Base-by-base conservation (phyloP, 306 rosid genomes). In the Trifolium repens region DNA sequence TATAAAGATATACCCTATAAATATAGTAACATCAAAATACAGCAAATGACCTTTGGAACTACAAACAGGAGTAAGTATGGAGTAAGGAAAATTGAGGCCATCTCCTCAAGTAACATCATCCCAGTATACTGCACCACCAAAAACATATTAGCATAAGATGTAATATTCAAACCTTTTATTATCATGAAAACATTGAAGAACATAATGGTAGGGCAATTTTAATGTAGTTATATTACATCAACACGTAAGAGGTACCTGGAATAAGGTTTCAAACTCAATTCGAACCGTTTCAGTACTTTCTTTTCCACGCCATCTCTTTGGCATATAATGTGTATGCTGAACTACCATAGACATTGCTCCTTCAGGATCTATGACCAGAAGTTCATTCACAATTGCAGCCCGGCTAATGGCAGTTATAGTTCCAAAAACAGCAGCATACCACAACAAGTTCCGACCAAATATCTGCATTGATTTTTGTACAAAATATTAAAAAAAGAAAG, bases 361-460 rank as follows among this genome's bases (percentile, higher is more conserved):
- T 77, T 84, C 91, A 1, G 96, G 89, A 67, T 94, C 96, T 78
- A 86, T 81, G 81, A 94, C 89, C 49, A 92, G 83, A 78, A 89
- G 90, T 75, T 94, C 97, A 70, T 92, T 82, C 2, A 87, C 39
- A 24, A 90, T 58, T 1, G 91, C 91, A 76, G 93, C 96, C 81
- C 97, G 85, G 77, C 90, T 84, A 73, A 92, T 84, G 3, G 97
- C 97, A 47, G 96, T 92, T 81, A 94, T 86, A 67, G 96, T 79
- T 77, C 97, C 96, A 87, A 90, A 94, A 77, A 92, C 93, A 84
- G 96, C 93, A 80, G 92, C 96, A 81, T 94, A 94, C 99, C 97
- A 94, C 42, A 94, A 67, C 85, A 94, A 88, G 86, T 90, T 94
- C 83, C 91, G 97, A 39, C 96, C 99, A 80, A 87, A 89, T 80